A percentile compares a stretch with the other conserved stretches of the same genome.
Evolutionary conservation across 495 filamentous ascomycete genomes (phyloP).

Genomic region (Beverwykella pulmonaria): DNA sequence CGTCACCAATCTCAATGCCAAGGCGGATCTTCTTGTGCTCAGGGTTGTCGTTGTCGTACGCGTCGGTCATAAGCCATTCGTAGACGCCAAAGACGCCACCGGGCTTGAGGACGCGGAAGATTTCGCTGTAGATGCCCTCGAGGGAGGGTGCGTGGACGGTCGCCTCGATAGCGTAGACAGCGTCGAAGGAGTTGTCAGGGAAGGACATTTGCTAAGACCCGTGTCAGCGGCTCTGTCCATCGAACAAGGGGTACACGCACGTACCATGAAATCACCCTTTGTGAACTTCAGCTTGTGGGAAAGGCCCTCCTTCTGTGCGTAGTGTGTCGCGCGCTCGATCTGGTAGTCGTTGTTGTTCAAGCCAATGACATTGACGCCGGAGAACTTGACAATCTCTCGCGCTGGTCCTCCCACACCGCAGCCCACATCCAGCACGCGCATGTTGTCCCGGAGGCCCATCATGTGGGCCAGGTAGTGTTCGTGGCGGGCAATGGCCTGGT

Average conservation of each 20-base stretch:
- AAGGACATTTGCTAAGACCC: conserved; percentile 84
- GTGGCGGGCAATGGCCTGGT: conserved; percentile 92
- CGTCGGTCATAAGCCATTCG: conserved; percentile 98
- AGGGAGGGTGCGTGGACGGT: conserved; percentile 94
- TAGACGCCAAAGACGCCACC: conserved; percentile 96
- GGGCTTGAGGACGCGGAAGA: conserved; percentile 93
- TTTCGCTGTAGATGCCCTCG: conserved; percentile 92
- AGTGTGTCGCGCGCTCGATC: conserved; percentile 88
- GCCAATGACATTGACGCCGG: conserved; percentile 83
- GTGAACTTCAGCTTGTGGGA: conserved; percentile 81
- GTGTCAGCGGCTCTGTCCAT: conserved; percentile 8
- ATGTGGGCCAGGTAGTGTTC: conserved; percentile 96
- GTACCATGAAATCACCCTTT: conserved; percentile 97
- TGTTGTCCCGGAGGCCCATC: conserved; percentile 81
- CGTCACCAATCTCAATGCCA: conserved; percentile 94
- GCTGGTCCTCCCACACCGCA: conserved; percentile 98
- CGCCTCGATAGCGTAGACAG: conserved; percentile 97
- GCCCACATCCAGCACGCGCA: conserved; percentile 94
- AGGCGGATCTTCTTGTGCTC: conserved; percentile 89
- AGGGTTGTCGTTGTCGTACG: conserved; percentile 86
- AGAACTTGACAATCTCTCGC: conserved; percentile 94
- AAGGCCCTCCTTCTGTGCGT: conserved; percentile 80
- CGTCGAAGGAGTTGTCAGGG: conserved; percentile 87
- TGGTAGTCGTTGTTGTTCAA: conserved; percentile 99
- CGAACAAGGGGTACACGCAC: conserved; percentile 16